Evolutionary conservation across 805 yeast genomes (phyloP), one percentile per base, ranked within the genome.

Genomic region (Saccharomyces paradoxus): DNA sequence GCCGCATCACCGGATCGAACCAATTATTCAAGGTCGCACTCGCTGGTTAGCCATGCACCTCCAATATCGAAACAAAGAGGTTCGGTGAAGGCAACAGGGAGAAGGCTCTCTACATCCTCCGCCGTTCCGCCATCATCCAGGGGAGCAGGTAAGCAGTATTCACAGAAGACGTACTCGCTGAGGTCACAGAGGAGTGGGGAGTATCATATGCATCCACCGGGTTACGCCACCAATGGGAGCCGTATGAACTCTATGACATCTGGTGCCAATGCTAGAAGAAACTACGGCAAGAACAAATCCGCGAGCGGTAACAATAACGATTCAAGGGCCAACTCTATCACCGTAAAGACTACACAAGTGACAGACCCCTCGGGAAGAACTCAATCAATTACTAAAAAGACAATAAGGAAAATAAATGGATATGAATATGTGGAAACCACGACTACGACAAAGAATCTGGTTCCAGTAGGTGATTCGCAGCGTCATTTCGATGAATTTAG

Each of bases 321-420:
- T n/a, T 60, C 69, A n/a, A 60, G 69, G 52, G 56, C 66, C 48
- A 65, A 68, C 52, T 67, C 67, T 14, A 64, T 73, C 28, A 73
- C 79, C 7, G 74, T 78, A 10, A 77, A 75, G 55, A 79, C 83
- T 0, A 78, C 82, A 10, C 77, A 75, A 58, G 79, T 79, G 28
- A 71, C 71, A 54, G 84, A 79, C 54, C 67, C 72, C 5, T 70
- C 68, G 44, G 86, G 86, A 0, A 73, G 83, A 46, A 81, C 85
- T 0, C 74, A 71, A 54, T 80, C 84, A 2, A 78, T 81, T 47
- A 80, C 84, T 2, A 79, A 77, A 46, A 78, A 78, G 46, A 80
- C 82, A 0, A 72, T 81, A 28, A 75, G 79, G 57, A 72, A 74
- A 50, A 63, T 77, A 58, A 81, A 81, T 31, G 77, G 81, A 1